phyloP scores from a whole-genome alignment of 352 stramenopile genomes.

The Pythium rishiriense region DNA sequence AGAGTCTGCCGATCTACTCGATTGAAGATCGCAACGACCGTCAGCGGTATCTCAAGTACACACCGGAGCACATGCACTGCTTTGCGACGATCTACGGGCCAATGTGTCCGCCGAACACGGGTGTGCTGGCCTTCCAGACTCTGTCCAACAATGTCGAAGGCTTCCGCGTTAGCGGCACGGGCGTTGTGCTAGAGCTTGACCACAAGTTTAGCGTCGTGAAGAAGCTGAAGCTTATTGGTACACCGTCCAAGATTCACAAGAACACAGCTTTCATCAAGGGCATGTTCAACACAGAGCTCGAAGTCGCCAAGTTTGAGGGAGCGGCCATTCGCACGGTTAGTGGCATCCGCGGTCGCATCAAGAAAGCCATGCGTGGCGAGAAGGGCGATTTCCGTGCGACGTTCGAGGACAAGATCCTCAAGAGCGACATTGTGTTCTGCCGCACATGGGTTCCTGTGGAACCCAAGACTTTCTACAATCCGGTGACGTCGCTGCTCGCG shows the following conservation, averaged over 20 bases:
- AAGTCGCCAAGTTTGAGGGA: conserved; percentile 98
- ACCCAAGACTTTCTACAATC: conserved; percentile 99
- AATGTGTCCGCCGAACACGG: conserved; percentile 96
- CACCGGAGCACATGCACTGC: conserved; percentile 99
- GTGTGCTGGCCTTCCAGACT: conserved; percentile 97
- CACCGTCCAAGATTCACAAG: conserved; percentile 97
- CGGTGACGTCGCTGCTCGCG: conserved; percentile 88
- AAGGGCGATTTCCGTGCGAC: conserved; percentile 97
- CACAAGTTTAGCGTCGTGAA: conserved; percentile 98
- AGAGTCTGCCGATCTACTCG: conserved; percentile 98
- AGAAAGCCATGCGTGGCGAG: conserved; percentile 93
- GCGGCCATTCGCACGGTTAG: conserved; percentile 98
- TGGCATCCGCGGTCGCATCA: conserved; percentile 97
- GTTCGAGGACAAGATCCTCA: conserved; percentile 99
- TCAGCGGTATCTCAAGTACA: conserved; percentile 98
- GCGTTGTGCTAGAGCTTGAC: conserved; percentile 97
- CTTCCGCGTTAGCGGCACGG: conserved; percentile 98
- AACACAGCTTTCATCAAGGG: conserved; percentile 99
- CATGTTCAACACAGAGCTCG: conserved; percentile 96
- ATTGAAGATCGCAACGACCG: conserved; percentile 98
- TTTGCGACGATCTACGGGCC: conserved; percentile 97
- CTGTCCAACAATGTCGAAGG: conserved; percentile 89
- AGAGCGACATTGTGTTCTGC: conserved; percentile 99
- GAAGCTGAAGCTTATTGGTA: conserved; percentile 99
- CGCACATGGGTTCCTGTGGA: conserved; percentile 98